Conservation (phyloP, 495 filamentous ascomycete genomes). For the Aspergillus nidulans region DNA sequence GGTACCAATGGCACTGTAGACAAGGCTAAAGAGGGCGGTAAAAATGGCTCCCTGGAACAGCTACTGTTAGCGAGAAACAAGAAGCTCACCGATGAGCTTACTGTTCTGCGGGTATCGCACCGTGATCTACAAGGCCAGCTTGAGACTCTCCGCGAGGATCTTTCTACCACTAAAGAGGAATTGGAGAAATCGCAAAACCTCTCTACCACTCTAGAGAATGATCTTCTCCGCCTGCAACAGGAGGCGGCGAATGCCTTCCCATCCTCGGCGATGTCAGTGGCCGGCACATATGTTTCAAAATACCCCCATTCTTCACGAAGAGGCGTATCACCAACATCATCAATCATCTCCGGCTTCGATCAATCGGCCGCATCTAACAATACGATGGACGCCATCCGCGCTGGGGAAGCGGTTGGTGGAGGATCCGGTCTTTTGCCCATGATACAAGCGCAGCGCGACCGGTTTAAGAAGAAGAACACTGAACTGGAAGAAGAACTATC, state of each 20-base stretch:
- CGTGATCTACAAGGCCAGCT: constrained; percentile 83
- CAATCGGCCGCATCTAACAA: constrained; percentile 42
- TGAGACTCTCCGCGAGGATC: constrained; percentile 73
- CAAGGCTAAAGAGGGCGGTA: constrained; percentile 53
- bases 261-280: constrained; percentile 81
- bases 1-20: constrained; percentile 45
- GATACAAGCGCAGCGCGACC: constrained; percentile 95
- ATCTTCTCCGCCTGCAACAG: constrained; percentile 80
- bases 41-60: constrained; percentile 75
- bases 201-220: constrained; percentile 86
- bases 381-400: constrained; percentile 54
- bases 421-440: constrained; percentile 93
- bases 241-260: constrained; percentile 79
- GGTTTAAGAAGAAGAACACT: constrained; percentile 93
- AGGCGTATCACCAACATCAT: constrained; percentile 85
- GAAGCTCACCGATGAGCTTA: constrained; percentile 90
- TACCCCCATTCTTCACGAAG: constrained; percentile 72
- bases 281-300: constrained; percentile 83
- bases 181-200: constrained; percentile 80
- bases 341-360: constrained; percentile 95
- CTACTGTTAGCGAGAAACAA: constrained; percentile 90
- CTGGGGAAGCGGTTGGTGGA: constrained; percentile 70
- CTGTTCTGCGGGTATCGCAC: constrained; percentile 86
- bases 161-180: constrained; percentile 78
- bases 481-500: constrained; percentile 90